A percentile compares a stretch with the other conserved stretches of the same genome.
These are phyloP conservation scores for Sistotremastrum niveocremeum DNA, from an alignment of 768 basidiomycete genomes.

Conservation along the genomic window DNA sequence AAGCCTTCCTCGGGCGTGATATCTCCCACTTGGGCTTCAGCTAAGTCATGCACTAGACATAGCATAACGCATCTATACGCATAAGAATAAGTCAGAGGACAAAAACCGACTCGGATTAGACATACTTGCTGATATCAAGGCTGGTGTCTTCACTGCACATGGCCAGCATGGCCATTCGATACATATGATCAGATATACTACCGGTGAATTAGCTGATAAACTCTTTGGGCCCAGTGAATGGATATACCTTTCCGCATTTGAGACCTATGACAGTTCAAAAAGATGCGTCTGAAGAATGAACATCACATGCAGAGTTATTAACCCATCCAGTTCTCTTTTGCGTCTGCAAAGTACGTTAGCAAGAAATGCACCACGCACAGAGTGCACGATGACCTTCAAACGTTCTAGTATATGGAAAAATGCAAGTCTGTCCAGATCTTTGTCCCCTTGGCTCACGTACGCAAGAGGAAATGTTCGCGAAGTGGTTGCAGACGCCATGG, in stretches of 20 bases:
- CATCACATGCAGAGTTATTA: slow-evolving; percentile 47
- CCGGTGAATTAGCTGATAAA: background rate
- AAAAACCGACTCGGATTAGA: background rate
- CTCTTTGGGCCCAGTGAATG: background rate
- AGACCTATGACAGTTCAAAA: slow-evolving; percentile 36
- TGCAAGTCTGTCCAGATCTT: slow-evolving; percentile 56
- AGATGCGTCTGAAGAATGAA: background rate
- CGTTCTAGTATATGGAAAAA: slow-evolving; percentile 85
- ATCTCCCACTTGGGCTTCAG: slow-evolving; percentile 95
- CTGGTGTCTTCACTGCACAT: slow-evolving; percentile 70
- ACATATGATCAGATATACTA: slow-evolving; percentile 95
- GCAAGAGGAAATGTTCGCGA: slow-evolving; percentile 35
- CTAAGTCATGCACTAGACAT: slow-evolving; percentile 86
- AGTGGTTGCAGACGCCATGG: no score
- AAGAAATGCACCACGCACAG: background rate
- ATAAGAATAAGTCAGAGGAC: background rate
- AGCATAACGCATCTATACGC: slow-evolving; percentile 67
- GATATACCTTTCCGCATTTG: slow-evolving; percentile 66
- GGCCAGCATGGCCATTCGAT: slow-evolving; percentile 88
- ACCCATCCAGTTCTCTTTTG: slow-evolving; percentile 97
- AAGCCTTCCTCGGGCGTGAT: slow-evolving; percentile 87
- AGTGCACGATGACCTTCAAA: slow-evolving; percentile 50
- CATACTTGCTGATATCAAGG: slow-evolving; percentile 63
- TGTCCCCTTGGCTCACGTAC: slow-evolving; percentile 40
- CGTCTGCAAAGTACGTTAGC: slow-evolving; percentile 37